Conservation (phyloP, 257 asterid genomes). For the Primulina eburnea region DNA sequence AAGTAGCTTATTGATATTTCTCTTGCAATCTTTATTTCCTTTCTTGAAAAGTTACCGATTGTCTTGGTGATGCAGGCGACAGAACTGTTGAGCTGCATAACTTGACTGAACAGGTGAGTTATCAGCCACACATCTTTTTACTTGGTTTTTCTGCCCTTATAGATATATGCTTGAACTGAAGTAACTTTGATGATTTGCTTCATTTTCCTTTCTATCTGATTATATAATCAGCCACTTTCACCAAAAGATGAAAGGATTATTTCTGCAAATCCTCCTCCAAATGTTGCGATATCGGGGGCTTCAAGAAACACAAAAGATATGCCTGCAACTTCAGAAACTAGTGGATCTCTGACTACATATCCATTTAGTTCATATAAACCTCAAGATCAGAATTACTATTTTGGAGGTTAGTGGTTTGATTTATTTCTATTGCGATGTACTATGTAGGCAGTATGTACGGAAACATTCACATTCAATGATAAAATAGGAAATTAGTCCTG, state of each 20-base stretch:
- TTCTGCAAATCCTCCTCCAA: slow-evolving; percentile 65
- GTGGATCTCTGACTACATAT: slow-evolving; percentile 48
- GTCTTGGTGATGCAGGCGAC: slow-evolving; percentile 58
- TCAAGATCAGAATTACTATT: slow-evolving; percentile 68
- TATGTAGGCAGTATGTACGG: slow-evolving; percentile 1
- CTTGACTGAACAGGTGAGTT: slow-evolving; percentile 72
- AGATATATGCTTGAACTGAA: slow-evolving; percentile 17
- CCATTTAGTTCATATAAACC: slow-evolving; percentile 57
- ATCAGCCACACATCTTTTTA: slow-evolving; percentile 7
- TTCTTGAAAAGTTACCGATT: slow-evolving; percentile 26
- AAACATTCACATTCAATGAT: slow-evolving; percentile 3
- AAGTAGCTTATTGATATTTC: slow-evolving; percentile 10
- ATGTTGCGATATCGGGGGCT: slow-evolving; percentile 64
- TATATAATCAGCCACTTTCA: slow-evolving; percentile 58
- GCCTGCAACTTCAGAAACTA: slow-evolving; percentile 54
- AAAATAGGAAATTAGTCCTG: not conserved
- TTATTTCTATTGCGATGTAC: slow-evolving; percentile 21
- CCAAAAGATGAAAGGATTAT: slow-evolving; percentile 81
- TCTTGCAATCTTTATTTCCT: slow-evolving; percentile 5
- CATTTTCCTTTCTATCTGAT: slow-evolving; percentile 32
- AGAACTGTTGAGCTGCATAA: slow-evolving; percentile 65
- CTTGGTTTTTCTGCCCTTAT: slow-evolving; percentile 21
- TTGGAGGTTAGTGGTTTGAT: slow-evolving; percentile 58
- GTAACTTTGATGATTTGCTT: slow-evolving; percentile 35
- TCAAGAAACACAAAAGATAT: slow-evolving; percentile 59